Percentiles rank a stretch among this genome's conserved stretches.
Evolutionary conservation across 768 basidiomycete genomes (phyloP).

Genomic region (Macrolepiota dolichaula): DNA sequence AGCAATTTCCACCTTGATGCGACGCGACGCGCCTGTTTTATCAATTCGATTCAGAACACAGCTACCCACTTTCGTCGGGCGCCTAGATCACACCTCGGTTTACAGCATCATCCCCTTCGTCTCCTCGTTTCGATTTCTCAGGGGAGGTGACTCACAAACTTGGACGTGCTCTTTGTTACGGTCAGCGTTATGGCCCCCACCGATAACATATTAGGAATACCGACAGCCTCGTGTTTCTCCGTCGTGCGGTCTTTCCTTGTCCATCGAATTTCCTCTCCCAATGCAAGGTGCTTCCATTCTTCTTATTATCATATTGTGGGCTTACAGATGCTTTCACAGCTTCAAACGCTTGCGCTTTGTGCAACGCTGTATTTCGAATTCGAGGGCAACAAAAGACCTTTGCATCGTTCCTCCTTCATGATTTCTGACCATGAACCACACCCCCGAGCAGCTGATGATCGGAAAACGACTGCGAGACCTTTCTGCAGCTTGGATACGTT

Average conservation of each 20-base stretch:
- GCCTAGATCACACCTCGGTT: background rate
- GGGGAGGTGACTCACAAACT: background rate
- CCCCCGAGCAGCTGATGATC: constrained; percentile 10
- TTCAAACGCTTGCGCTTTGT: background rate
- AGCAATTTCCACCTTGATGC: background rate
- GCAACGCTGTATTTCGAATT: background rate
- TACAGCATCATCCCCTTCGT: background rate
- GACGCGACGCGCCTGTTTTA: background rate
- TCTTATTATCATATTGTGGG: background rate
- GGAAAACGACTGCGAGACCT: constrained; percentile 2
- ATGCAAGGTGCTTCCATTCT: constrained; percentile 7
- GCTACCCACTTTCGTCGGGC: background rate
- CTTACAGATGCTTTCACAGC: background rate
- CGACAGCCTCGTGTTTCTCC: background rate
- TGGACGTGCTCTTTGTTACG: background rate
- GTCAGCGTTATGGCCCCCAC: background rate
- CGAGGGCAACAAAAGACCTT: background rate
- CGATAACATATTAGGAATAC: background rate
- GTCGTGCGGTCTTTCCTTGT: background rate
- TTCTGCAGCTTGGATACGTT: constrained; percentile 5
- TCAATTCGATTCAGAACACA: background rate
- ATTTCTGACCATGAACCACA: constrained; percentile 8
- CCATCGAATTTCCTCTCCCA: background rate
- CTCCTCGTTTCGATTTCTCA: background rate
- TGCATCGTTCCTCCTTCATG: background rate